phyloP scores from a whole-genome alignment of 2,329 filamentous ascomycete species.

The Aureobasidium vineae region DNA sequence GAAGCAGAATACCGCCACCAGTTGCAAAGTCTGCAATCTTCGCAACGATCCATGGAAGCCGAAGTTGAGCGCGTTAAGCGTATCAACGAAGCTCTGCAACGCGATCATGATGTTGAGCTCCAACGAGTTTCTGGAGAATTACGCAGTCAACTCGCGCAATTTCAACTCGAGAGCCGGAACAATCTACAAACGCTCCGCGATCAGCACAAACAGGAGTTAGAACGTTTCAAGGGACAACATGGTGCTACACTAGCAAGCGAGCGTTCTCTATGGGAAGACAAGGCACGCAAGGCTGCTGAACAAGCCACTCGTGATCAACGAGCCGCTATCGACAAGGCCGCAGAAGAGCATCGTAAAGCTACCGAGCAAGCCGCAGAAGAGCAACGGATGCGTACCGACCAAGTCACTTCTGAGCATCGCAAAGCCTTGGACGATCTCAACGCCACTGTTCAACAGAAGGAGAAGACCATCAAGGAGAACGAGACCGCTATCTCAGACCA shows the following conservation, averaged over 20 bases:
- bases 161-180: conserved; percentile 37
- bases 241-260: conserved; percentile 36
- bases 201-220: conserved; percentile 43
- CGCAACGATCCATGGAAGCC: conserved; percentile 35
- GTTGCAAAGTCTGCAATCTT: conserved; percentile 28
- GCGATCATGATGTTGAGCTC: conserved; percentile 60
- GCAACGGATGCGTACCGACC: conserved; percentile 23
- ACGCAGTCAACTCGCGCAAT: conserved; percentile 54
- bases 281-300: conserved; percentile 29
- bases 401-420: conserved; percentile 30
- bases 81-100: conserved; percentile 69
- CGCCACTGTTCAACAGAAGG: not conserved
- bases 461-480: conserved; percentile 9
- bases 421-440: conserved; percentile 23
- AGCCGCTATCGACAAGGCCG: conserved; percentile 24
- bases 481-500: conserved; percentile 17
- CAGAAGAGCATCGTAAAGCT: conserved; percentile 31
- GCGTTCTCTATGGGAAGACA: conserved; percentile 36
- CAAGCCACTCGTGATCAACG: conserved; percentile 27
- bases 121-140: conserved; percentile 27
- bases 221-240: conserved; percentile 39
- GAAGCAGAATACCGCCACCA: conserved; percentile 65
- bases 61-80: conserved; percentile 57
- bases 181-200: conserved; percentile 34
- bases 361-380: conserved; percentile 31